Percentiles rank a stretch among this genome's conserved stretches.
Conservation (phyloP, 306 rosid species). For the Cajanus cajan region DNA sequence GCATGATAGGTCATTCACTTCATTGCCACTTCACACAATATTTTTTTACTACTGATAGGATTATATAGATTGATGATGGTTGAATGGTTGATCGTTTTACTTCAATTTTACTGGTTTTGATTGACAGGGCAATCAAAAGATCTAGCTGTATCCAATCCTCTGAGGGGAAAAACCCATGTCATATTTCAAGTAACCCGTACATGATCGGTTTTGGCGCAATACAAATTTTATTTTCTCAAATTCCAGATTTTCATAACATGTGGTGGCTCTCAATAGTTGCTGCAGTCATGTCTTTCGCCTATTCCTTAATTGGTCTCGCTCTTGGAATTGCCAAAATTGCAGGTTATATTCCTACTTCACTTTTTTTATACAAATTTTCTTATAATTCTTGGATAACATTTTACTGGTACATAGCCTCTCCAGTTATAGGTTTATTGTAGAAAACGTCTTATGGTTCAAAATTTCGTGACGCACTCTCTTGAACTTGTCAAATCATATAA, state of each 20-base stretch:
- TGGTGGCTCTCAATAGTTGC: slow-evolving; percentile 72
- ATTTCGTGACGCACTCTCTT: not conserved
- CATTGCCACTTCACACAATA: not conserved
- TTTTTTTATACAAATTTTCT: slow-evolving; percentile 11
- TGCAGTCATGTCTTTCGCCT: slow-evolving; percentile 57
- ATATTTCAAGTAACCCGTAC: slow-evolving; percentile 39
- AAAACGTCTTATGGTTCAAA: slow-evolving; percentile 17
- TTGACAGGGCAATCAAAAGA: slow-evolving; percentile 46
- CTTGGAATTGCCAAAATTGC: slow-evolving; percentile 54
- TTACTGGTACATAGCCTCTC: not conserved
- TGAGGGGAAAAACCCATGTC: slow-evolving; percentile 36
- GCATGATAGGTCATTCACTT: not conserved
- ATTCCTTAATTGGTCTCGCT: slow-evolving; percentile 50
- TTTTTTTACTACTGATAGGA: not conserved
- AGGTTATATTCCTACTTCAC: slow-evolving; percentile 36
- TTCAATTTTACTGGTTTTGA: slow-evolving; percentile 11
- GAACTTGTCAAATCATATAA: slow-evolving; percentile 1
- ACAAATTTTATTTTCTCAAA: slow-evolving; percentile 51
- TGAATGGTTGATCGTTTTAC: not conserved
- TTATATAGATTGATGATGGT: not conserved
- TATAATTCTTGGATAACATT: slow-evolving; percentile 18
- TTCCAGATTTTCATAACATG: slow-evolving; percentile 54
- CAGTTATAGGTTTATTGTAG: not conserved
- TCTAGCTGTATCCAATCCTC: slow-evolving; percentile 42
- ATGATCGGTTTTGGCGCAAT: slow-evolving; percentile 48